Conservation (phyloP, 2,329 filamentous ascomycete genomes). For the Nemania sp. region DNA sequence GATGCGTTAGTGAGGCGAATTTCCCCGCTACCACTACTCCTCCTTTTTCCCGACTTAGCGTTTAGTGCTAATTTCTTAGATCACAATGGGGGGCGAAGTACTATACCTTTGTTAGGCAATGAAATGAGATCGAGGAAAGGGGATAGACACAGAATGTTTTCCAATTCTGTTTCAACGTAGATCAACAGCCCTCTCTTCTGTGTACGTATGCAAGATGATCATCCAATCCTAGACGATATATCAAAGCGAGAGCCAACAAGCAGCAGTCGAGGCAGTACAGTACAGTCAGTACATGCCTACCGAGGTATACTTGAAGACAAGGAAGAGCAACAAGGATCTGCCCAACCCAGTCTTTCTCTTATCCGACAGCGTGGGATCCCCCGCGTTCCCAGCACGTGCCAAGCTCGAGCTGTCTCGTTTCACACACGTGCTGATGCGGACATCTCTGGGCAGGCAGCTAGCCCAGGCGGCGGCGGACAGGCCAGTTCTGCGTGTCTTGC, state of each 20-base stretch:
- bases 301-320: conserved; percentile 1
- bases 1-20: background rate
- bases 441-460: conserved; percentile 9
- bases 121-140: conserved; percentile 10
- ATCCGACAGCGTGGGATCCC: conserved; percentile 40
- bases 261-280: background rate
- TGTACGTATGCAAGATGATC: background rate
- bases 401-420: conserved; percentile 31
- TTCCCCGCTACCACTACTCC: background rate
- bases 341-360: conserved; percentile 19
- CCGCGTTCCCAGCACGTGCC: conserved; percentile 33
- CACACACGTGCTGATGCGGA: conserved; percentile 29
- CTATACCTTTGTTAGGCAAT: conserved; percentile 1
- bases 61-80: conserved; percentile 16
- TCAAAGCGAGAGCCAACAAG: background rate
- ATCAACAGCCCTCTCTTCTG: background rate
- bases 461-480: too few relatives aligned
- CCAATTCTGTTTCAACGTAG: background rate
- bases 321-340: conserved; percentile 19
- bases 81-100: background rate
- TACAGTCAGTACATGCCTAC: background rate
- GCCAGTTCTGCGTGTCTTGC: background rate
- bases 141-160: conserved; percentile 5
- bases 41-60: conserved; percentile 17
- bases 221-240: background rate